Evolutionary conservation across 257 asterid species (phyloP), one percentile per base, ranked within the genome.

Genomic region (Solanum chilense): DNA sequence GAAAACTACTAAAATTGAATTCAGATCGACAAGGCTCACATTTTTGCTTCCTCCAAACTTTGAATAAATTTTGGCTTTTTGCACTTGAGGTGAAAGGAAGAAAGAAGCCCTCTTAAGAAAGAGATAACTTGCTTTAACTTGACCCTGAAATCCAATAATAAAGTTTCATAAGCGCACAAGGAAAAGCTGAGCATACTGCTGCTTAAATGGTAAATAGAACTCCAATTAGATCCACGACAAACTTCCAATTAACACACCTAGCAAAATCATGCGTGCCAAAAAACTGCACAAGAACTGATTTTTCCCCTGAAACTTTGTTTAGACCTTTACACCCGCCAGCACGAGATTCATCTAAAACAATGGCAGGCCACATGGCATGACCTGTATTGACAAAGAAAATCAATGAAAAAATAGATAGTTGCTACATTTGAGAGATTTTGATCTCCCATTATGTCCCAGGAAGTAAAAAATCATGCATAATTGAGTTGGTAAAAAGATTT

Each of bases 231-330:
- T 29, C 33, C 35, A 6, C 83, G 37, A 33, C 18, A 15, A 87
- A 62, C 21, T 84, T 69, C 44, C 66, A 81, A 86, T 18, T 42
- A 64, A 82, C 88, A 85, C 91, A 96, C 99, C 99, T 95, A 81
- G 99, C 99, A 93, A 97, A 97, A 91, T 97, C 99, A 88, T 97
- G 98, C 86, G 98, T 95, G 64, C 99, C 99, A 87, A 97, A 97
- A 93, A 97, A 97, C 87, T 97, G 99, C 87, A 97, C 99, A 71
- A 93, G 91, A 90, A 93, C 96, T 60, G 96, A 93, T 88, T 96
- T 94, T 87, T 93, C 99, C 87, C 98, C 98, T 12, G 93, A 91
- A 74, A 74, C 88, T 90, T 92, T 96, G 89, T 89, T 94, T 86
- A 97, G 91, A 83, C 98, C 99, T 89, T 91, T 95, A 83, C 87